Evolutionary conservation across 2,329 filamentous ascomycete species (phyloP).

Genomic region (Thelonectria blattea): DNA sequence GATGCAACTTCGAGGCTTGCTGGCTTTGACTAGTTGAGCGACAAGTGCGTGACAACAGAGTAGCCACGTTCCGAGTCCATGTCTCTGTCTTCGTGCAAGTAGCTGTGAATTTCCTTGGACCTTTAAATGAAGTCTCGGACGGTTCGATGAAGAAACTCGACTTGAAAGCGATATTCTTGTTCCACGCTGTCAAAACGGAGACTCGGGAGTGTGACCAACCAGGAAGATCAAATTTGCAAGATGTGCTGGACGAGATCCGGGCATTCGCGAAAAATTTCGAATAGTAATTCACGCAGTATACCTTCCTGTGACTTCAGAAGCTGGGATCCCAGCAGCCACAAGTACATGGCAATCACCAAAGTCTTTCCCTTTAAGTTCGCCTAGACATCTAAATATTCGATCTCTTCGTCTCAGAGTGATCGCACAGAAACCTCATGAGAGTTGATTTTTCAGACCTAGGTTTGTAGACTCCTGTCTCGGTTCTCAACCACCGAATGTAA

Average conservation of each 20-base stretch:
- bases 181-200: background rate
- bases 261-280: background rate
- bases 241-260: background rate
- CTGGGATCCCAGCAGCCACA: background rate
- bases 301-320: background rate
- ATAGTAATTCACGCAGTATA: background rate
- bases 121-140: background rate
- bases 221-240: background rate
- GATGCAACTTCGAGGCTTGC: too few relatives aligned
- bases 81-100: too few relatives aligned
- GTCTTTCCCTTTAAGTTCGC: background rate
- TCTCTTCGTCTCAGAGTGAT: background rate
- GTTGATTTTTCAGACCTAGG: conserved; percentile 53
- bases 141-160: background rate
- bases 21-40: too few relatives aligned
- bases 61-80: too few relatives aligned
- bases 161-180: background rate
- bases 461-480: conserved; percentile 46
- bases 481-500: background rate
- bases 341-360: background rate
- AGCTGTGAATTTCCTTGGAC: too few relatives aligned
- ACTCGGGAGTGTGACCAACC: background rate
- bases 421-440: conserved; percentile 48
- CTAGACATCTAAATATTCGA: background rate
- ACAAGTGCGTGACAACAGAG: too few relatives aligned